Percentiles rank a stretch among this genome's conserved stretches.
Conservation (phyloP, 2,329 filamentous ascomycete species). For the Huntiella decipiens region DNA sequence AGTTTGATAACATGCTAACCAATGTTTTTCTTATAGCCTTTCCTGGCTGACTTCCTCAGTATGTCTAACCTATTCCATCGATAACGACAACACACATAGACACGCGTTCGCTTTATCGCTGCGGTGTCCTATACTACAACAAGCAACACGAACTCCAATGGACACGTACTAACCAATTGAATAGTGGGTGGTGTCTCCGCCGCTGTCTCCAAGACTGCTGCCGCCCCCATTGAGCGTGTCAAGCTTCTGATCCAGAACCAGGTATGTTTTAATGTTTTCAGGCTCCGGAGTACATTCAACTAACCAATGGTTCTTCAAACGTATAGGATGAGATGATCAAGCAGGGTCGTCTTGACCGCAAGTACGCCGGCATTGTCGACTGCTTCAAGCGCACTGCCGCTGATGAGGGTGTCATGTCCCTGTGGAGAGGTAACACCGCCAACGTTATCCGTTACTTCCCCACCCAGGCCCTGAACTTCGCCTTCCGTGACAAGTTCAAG, state of each 20-base stretch:
- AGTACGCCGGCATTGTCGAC: conserved; percentile 83
- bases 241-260: conserved; percentile 99
- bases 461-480: conserved; percentile 99
- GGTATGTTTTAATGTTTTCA: conserved; percentile 38
- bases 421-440: conserved; percentile 99
- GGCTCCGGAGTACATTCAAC: not conserved
- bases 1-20: conserved; percentile 18
- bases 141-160: not conserved
- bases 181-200: conserved; percentile 99
- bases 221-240: conserved; percentile 99
- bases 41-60: conserved; percentile 98
- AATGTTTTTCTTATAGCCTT: conserved; percentile 41
- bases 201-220: conserved; percentile 99
- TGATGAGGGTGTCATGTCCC: conserved; percentile 80
- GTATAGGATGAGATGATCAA: conserved; percentile 98
- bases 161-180: conserved; percentile 15
- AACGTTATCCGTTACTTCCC: conserved; percentile 99
- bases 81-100: not conserved
- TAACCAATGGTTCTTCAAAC: conserved; percentile 2
- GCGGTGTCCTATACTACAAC: not conserved
- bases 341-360: conserved; percentile 91
- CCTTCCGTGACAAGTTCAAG: conserved; percentile 99
- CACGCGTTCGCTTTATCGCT: not conserved
- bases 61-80: conserved; percentile 30
- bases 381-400: conserved; percentile 87